Conservation (phyloP, 2,329 filamentous ascomycete species). For the Fusarium pininemorale region DNA sequence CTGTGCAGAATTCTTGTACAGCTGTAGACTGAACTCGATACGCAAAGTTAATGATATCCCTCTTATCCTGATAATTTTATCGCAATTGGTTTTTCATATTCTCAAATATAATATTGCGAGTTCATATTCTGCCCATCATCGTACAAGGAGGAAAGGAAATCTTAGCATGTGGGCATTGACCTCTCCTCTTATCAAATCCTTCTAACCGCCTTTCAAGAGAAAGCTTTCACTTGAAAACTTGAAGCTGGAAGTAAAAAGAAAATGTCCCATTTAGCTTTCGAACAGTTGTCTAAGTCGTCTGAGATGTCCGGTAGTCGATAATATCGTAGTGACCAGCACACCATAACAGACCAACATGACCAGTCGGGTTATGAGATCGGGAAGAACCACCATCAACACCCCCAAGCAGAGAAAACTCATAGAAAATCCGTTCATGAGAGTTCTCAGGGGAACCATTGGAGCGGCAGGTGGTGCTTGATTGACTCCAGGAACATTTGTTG, state of each 20-base stretch:
- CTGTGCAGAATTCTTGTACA: background rate
- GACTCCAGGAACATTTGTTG: background rate
- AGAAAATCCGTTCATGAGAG: slow-evolving; percentile 23
- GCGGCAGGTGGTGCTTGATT: background rate
- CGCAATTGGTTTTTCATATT: background rate
- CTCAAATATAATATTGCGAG: background rate
- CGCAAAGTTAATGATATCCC: background rate
- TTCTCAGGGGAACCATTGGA: slow-evolving; percentile 11
- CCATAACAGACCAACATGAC: slow-evolving; percentile 24
- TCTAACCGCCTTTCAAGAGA: background rate
- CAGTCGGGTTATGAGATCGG: slow-evolving; percentile 24
- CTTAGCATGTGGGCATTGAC: background rate
- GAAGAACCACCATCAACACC: slow-evolving; percentile 19
- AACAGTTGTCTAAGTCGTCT: slow-evolving; percentile 20
- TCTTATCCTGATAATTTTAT: background rate
- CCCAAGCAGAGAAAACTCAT: slow-evolving; percentile 27
- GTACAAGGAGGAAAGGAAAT: background rate
- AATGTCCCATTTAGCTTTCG: background rate
- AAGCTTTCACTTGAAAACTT: background rate
- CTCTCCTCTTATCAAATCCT: background rate
- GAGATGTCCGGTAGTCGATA: slow-evolving; percentile 23
- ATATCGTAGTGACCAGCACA: slow-evolving; percentile 17
- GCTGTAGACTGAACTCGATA: background rate
- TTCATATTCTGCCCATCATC: background rate
- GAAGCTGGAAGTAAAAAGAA: background rate